A percentile compares a stretch with the other conserved stretches of the same genome.
phyloP scores from a whole-genome alignment of 148 eudicot genomes.

The Arctostaphylos glauca region DNA sequence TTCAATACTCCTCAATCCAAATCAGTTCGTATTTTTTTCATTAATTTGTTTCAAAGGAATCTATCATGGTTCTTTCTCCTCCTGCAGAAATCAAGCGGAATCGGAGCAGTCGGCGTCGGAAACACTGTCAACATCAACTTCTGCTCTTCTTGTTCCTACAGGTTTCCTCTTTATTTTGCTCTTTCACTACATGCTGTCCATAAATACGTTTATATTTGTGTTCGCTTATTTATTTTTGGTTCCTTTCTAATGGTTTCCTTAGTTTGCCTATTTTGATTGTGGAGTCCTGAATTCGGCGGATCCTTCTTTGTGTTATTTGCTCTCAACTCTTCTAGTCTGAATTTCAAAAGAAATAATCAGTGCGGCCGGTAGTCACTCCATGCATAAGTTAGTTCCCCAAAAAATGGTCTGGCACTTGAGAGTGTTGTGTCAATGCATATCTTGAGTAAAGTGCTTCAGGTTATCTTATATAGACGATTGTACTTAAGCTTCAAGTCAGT shows the following conservation, averaged over 20 bases:
- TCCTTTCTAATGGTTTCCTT: background rate
- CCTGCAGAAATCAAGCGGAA: constrained; percentile 36
- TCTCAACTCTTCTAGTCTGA: no score
- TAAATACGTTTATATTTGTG: background rate
- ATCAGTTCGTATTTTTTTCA: background rate
- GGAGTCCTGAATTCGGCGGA: no score
- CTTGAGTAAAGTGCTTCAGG: no score
- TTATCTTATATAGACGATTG: no score
- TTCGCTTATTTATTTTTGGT: background rate
- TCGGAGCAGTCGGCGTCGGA: constrained; percentile 50
- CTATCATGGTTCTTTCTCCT: background rate
- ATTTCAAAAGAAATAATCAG: no score
- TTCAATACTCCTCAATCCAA: background rate
- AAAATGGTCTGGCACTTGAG: no score
- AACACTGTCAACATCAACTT: constrained; percentile 63
- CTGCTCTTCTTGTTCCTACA: constrained; percentile 78
- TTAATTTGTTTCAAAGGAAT: background rate
- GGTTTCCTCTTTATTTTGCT: constrained; percentile 15
- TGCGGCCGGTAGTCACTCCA: no score
- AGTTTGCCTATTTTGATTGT: background rate
- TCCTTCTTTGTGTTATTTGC: no score
- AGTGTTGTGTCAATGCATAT: no score
- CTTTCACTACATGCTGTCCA: background rate
- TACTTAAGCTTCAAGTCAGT: no score
- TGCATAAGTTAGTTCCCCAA: no score